Conservation (phyloP, 1,284 basidiomycete genomes). For the Trametes pubescens region DNA sequence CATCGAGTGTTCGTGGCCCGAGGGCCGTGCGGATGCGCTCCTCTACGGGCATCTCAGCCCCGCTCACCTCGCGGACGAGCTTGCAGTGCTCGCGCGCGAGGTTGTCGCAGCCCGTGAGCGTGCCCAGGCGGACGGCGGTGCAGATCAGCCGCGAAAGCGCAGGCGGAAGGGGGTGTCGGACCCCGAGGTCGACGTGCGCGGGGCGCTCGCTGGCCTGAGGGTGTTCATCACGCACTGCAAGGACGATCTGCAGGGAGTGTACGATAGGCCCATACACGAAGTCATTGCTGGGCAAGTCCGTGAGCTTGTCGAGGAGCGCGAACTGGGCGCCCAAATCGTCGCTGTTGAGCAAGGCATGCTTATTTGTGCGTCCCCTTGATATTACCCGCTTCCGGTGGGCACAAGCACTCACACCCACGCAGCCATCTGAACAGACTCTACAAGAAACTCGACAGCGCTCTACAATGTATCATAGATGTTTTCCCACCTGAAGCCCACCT, state of each 20-base stretch:
- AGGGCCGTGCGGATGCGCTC: slow-evolving; percentile 62
- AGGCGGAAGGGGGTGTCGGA: slow-evolving; percentile 49
- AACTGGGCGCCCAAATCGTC: slow-evolving; percentile 69
- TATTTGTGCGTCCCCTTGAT: slow-evolving; percentile 60
- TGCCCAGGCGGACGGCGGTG: slow-evolving; percentile 11
- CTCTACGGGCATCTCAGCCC: slow-evolving; percentile 84
- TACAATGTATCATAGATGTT: slow-evolving; percentile 19
- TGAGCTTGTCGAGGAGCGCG: slow-evolving; percentile 58
- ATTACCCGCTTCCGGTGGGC: neutral
- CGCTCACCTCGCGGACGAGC: slow-evolving; percentile 73
- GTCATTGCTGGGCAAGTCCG: slow-evolving; percentile 72
- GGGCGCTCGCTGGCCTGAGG: slow-evolving; percentile 62
- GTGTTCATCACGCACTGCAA: slow-evolving; percentile 87
- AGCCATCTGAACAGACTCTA: slow-evolving; percentile 11
- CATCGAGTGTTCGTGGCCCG: slow-evolving; percentile 86
- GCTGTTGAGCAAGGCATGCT: slow-evolving; percentile 76
- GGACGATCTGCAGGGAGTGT: slow-evolving; percentile 58
- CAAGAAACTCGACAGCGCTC: neutral
- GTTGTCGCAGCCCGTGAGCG: slow-evolving; percentile 56
- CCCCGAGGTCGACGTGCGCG: slow-evolving; percentile 51
- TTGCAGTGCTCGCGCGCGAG: slow-evolving; percentile 68
- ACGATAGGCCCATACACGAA: slow-evolving; percentile 57
- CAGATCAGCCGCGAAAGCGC: slow-evolving; percentile 51
- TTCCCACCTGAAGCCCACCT: slow-evolving; percentile 22
- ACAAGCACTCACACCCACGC: neutral